Conservation (phyloP, 73 alveolate genomes). For the Paramecium tetraurelia region DNA sequence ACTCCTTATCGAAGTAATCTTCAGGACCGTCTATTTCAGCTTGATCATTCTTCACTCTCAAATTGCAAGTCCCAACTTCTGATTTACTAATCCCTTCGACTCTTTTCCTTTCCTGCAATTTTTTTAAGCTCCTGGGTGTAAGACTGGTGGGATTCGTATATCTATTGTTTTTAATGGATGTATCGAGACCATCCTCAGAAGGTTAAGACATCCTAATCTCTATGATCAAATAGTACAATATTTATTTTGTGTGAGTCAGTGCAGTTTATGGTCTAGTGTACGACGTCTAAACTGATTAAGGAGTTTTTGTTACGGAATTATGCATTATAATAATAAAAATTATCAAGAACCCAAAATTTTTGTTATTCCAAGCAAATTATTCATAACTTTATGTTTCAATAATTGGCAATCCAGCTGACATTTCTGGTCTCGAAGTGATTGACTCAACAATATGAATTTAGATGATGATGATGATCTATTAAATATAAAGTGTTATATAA, state of each 20-base stretch:
- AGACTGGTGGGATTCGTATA: conserved; percentile 27
- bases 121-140: conserved; percentile 33
- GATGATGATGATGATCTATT: background rate
- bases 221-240: background rate
- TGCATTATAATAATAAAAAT: background rate
- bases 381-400: background rate
- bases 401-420: too few relatives aligned
- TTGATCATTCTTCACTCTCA: conserved; percentile 34
- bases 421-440: background rate
- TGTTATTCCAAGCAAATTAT: background rate
- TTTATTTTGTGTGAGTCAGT: background rate
- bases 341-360: background rate
- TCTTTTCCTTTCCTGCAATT: background rate
- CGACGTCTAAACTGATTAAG: conserved; percentile 17
- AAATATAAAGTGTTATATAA: background rate
- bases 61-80: background rate
- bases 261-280: conserved; percentile 34
- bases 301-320: conserved; percentile 30
- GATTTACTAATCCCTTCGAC: conserved; percentile 11
- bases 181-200: background rate
- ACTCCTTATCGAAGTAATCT: conserved; percentile 8
- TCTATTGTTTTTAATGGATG: background rate
- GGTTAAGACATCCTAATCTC: conserved; percentile 7
- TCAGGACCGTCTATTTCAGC: conserved; percentile 54
- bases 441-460: background rate